Evolutionary conservation across 108 stramenopile genomes (phyloP), one percentile per base, ranked within the genome.

Genomic region (Discostella stelligeroides): DNA sequence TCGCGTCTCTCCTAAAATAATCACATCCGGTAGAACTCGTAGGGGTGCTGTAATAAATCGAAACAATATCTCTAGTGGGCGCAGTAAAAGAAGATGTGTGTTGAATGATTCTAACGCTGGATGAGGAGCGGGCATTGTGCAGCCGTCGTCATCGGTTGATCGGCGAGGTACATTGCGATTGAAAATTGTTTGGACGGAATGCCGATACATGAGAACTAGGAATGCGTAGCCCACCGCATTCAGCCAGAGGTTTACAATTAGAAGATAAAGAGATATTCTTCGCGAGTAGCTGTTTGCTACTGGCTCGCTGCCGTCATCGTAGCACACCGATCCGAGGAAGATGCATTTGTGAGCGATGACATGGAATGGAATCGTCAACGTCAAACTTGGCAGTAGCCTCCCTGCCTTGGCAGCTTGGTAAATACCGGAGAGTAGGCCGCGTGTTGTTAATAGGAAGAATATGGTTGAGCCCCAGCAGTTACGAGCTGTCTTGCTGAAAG

Each of bases 1-100:
- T 14, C 87, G 83, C 14, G 81, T 76, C 57, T 88, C 87, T 17
- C 87, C 87, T n/a, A 88, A 58, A 65, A 88, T 57, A 51, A 88
- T 69, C 8, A 84, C 42, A 60, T 88, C 85, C 18, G 87, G 87
- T 30, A 85, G 48, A 28, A 85, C 77, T 23, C 87, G 70, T 18
- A 84, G 65, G 24, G 67, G 69, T 11, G 71, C 60, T 7, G 87
- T 88, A 23, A 58, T 18, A 51, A 80, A 86, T 0, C 85, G 81
- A 56, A 71, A 88, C 4, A 80, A 38, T 46, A 84, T 75, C 65
- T 86, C 85, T 3, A 86, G 47, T 13, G 85, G 85, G 37, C 80
- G 79, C 23, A 86, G 68, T 72, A 86, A 38, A 20, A 66, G 47
- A 15, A 86, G 59, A 45, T 86, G 85, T 56, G 70, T 69, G 24